Percentiles rank a stretch among this genome's conserved stretches.
phyloP scores from a whole-genome alignment of 768 basidiomycete genomes.

The Trametes coccinea region DNA sequence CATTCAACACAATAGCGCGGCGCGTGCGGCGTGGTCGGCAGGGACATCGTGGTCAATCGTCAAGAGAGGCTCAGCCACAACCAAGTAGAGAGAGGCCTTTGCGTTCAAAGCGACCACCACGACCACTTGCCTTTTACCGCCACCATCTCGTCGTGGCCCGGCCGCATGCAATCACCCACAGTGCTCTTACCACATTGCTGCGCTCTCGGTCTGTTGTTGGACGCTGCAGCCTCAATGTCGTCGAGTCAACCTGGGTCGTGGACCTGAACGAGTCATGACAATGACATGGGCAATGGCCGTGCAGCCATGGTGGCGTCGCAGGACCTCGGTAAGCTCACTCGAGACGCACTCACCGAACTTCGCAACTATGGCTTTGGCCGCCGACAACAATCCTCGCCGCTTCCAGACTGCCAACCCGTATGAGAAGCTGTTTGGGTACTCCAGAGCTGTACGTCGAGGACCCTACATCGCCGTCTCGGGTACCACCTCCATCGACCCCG shows the following conservation, averaged over 20 bases:
- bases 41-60: not conserved
- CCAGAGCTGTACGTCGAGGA: conserved; percentile 51
- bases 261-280: conserved; percentile 2
- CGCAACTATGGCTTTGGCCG: not conserved
- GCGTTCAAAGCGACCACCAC: too few relatives aligned
- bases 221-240: not conserved
- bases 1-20: too few relatives aligned
- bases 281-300: not conserved
- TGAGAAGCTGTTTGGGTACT: conserved; percentile 52
- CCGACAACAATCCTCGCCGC: not conserved
- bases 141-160: not conserved
- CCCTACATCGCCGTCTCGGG: conserved; percentile 56
- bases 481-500: conserved; percentile 48
- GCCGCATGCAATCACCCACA: not conserved
- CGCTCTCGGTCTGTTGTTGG: not conserved
- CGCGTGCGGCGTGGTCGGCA: too few relatives aligned
- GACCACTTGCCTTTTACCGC: conserved; percentile 2
- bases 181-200: not conserved
- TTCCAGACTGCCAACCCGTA: conserved; percentile 49
- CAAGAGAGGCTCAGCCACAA: not conserved
- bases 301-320: not conserved
- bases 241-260: not conserved
- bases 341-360: not conserved
- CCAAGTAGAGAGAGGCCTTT: not conserved
- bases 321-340: not conserved